phyloP scores from a whole-genome alignment of 768 basidiomycete species.

The Baorangia bicolor region DNA sequence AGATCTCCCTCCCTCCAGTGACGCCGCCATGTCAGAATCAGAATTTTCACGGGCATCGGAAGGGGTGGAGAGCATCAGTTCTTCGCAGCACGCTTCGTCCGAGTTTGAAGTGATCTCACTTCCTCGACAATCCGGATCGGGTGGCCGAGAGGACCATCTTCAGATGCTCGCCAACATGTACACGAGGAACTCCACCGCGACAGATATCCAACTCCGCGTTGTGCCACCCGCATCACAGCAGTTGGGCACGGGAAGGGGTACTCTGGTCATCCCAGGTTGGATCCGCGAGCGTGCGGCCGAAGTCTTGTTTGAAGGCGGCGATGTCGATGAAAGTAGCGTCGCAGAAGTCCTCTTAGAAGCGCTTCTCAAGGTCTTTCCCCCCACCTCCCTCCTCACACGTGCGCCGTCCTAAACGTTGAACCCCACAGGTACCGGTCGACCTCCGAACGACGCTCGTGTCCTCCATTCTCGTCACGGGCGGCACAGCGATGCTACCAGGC shows the following conservation, averaged over 20 bases:
- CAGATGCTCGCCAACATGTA: constrained; percentile 72
- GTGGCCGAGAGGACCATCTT: constrained; percentile 33
- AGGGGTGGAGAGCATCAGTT: constrained; percentile 46
- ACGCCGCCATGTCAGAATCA: constrained; percentile 64
- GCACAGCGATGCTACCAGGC: constrained; percentile 88
- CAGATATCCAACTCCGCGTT: constrained; percentile 68
- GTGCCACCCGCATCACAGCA: constrained; percentile 65
- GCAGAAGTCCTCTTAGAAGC: constrained; percentile 80
- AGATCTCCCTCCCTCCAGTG: constrained; percentile 48
- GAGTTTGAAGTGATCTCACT: constrained; percentile 56
- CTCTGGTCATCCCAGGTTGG: constrained; percentile 91
- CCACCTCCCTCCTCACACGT: neutral
- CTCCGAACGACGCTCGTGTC: constrained; percentile 81
- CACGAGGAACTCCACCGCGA: constrained; percentile 73
- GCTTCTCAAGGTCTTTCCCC: constrained; percentile 63
- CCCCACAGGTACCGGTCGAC: constrained; percentile 80
- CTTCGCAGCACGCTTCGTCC: constrained; percentile 49
- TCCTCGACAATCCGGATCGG: constrained; percentile 34
- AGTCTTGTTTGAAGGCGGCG: constrained; percentile 85
- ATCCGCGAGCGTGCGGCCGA: constrained; percentile 89
- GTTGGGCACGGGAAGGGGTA: constrained; percentile 71
- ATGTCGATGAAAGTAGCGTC: constrained; percentile 83
- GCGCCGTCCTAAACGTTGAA: neutral
- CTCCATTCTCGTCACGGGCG: constrained; percentile 84
- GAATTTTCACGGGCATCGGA: constrained; percentile 57